These are phyloP conservation scores for Linanthus parryae DNA, from an alignment of 148 eudicot genomes.

Conservation along the genomic window DNA sequence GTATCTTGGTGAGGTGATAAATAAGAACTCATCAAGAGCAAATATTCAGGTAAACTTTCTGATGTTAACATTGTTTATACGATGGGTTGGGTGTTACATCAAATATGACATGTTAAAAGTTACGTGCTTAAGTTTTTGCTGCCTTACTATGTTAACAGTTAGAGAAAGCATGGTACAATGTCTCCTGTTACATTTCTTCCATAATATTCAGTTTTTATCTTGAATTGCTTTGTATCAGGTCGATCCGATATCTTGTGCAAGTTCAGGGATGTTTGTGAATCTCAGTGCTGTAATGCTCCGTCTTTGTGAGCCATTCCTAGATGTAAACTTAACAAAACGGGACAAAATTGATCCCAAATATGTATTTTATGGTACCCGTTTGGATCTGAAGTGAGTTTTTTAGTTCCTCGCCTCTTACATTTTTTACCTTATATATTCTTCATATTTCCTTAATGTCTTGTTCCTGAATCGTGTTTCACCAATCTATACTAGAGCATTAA, in stretches of 20 bases:
- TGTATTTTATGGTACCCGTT: conserved; percentile 60
- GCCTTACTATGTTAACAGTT: neutral
- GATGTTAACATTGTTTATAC: neutral
- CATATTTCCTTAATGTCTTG: neutral
- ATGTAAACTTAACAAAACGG: conserved; percentile 68
- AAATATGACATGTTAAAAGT: conserved; percentile 6
- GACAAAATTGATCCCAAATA: conserved; percentile 86
- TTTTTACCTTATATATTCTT: neutral
- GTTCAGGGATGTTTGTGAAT: conserved; percentile 97
- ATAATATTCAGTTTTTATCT: no score
- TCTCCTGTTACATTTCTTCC: neutral
- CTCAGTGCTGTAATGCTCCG: conserved; percentile 94
- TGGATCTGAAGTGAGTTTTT: conserved; percentile 65
- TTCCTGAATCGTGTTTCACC: conserved; percentile 5
- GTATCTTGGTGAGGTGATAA: conserved; percentile 82
- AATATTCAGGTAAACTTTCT: conserved; percentile 63
- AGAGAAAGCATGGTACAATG: neutral
- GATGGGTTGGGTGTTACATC: no score
- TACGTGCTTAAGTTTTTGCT: neutral
- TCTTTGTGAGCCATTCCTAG: conserved; percentile 92
- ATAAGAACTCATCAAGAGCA: conserved; percentile 72
- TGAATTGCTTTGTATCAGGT: no score
- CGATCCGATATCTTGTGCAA: conserved; percentile 90
- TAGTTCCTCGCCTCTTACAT: neutral
- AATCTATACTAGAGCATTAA: conserved; percentile 51